Conservation (phyloP, 2,329 filamentous ascomycete genomes). For the Chaetoscypha palmicola region DNA sequence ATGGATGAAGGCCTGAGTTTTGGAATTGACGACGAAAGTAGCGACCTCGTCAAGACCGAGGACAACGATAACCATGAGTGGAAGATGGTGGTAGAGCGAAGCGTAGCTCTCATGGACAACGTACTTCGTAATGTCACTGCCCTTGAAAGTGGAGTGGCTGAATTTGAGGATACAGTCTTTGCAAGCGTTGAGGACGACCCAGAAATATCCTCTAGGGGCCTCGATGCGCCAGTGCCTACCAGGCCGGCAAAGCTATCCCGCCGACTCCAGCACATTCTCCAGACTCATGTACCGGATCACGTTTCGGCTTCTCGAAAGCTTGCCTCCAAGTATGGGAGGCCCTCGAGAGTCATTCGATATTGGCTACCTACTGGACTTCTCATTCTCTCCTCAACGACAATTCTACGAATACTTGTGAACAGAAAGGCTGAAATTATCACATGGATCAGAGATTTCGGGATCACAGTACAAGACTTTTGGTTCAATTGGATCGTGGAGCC, state of each 20-base stretch:
- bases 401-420: conserved; percentile 72
- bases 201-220: conserved; percentile 47
- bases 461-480: conserved; percentile 84
- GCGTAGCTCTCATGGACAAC: conserved; percentile 78
- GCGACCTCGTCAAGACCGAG: conserved; percentile 39
- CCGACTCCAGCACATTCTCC: conserved; percentile 63
- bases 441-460: conserved; percentile 74
- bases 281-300: conserved; percentile 62
- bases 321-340: conserved; percentile 63
- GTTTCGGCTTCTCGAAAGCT: conserved; percentile 46
- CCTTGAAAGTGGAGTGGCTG: conserved; percentile 53
- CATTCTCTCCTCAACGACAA: conserved; percentile 75
- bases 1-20: conserved; percentile 78
- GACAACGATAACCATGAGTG: conserved; percentile 42
- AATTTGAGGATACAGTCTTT: conserved; percentile 62
- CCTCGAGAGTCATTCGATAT: conserved; percentile 69
- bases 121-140: conserved; percentile 66
- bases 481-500: conserved; percentile 93
- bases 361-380: conserved; percentile 73
- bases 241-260: conserved; percentile 53
- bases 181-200: conserved; percentile 54
- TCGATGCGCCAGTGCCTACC: conserved; percentile 27
- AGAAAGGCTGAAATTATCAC: conserved; percentile 67
- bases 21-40: conserved; percentile 50
- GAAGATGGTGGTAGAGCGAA: conserved; percentile 73